Base-by-base conservation (phyloP, 139 green algal genomes). In the Chlamydomonas sphaeroides region DNA sequence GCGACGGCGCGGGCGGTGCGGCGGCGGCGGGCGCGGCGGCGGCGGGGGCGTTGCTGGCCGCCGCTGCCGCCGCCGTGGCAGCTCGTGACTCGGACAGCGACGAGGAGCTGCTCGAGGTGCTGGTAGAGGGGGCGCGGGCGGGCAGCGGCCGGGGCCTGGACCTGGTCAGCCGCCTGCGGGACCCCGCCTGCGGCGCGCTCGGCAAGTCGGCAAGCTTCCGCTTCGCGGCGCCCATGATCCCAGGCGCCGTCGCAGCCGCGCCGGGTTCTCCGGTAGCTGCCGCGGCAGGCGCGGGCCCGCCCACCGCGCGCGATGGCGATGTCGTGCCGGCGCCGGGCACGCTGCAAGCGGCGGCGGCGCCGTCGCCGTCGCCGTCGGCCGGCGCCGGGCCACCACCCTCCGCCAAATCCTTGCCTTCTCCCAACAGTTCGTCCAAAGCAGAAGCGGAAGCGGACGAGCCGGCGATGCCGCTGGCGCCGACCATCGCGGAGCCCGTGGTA, bases 171-270 rank as follows among this genome's bases (percentile, higher is more conserved):
- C 45, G 45, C 45, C 11, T 53, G 45, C 45, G 45, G 11, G 14
- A 14, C 45, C 45, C 11, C 45, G 45, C 14, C 11, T 10, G 45
- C 3, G 35, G 42, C 28, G 69, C 14, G 18, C 71, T 35, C 7
- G 53, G 71, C 26, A 66, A 67, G 71, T 25, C 53, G 51, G 51
- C 51, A 0, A 79, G 71, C 49, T 79, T 79, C 53, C 71, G 71
- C 33, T 79, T 79, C 71, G 71, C 71, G 4, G 71, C 71, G 36
- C 71, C 71, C 51, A 51, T 79, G n/a, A n/a, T n/a, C n/a, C n/a
- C n/a, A n/a, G n/a, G n/a, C n/a, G n/a, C n/a, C n/a, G n/a, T n/a
- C n/a, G n/a, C n/a, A n/a, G n/a, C n/a, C 32, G 56, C 67, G 15
- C 69, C 69, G n/a, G 14, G 14, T 7, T 21, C 61, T 1, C 23